phyloP scores from a whole-genome alignment of 1,139 yeast species.

The Debaryomyces fabryi region DNA sequence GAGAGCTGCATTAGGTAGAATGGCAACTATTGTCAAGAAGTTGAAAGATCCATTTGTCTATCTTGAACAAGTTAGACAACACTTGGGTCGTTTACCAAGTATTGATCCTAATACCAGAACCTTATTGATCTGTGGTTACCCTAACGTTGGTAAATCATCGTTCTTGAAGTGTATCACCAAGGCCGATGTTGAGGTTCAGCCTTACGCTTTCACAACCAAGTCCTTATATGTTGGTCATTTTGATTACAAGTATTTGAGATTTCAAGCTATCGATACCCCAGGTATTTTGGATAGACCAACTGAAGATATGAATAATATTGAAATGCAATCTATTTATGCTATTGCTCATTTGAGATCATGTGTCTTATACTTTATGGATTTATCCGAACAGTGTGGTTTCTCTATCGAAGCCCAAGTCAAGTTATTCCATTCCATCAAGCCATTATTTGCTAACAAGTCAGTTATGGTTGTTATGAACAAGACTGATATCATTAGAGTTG shows the following conservation, averaged over 20 bases:
- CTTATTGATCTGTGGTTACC: slow-evolving; percentile 94
- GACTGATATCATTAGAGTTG: slow-evolving; percentile 83
- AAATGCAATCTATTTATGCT: slow-evolving; percentile 98
- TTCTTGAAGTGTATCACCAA: slow-evolving; percentile 91
- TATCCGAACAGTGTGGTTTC: slow-evolving; percentile 98
- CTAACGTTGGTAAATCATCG: slow-evolving; percentile 98
- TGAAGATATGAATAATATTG: slow-evolving; percentile 99
- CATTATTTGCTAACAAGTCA: slow-evolving; percentile 93
- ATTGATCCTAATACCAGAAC: slow-evolving; percentile 99
- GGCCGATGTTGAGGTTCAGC: slow-evolving; percentile 99
- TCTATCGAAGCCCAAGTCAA: slow-evolving; percentile 97
- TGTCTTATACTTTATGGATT: slow-evolving; percentile 95
- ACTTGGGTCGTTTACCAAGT: slow-evolving; percentile 95
- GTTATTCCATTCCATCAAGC: slow-evolving; percentile 94
- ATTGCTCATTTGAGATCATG: slow-evolving; percentile 97
- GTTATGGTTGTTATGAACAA: slow-evolving; percentile 95
- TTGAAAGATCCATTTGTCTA: slow-evolving; percentile 91
- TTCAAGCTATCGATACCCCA: slow-evolving; percentile 99
- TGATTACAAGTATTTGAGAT: slow-evolving; percentile 94
- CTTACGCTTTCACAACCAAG: slow-evolving; percentile 97
- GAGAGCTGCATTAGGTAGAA: slow-evolving; percentile 98
- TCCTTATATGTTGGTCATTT: slow-evolving; percentile 95
- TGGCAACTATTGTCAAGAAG: slow-evolving; percentile 97
- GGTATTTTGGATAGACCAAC: slow-evolving; percentile 99
- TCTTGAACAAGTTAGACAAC: slow-evolving; percentile 98